Evolutionary conservation across 768 basidiomycete species (phyloP), one percentile per base, ranked within the genome.

Genomic region (Tricholoma terreum): DNA sequence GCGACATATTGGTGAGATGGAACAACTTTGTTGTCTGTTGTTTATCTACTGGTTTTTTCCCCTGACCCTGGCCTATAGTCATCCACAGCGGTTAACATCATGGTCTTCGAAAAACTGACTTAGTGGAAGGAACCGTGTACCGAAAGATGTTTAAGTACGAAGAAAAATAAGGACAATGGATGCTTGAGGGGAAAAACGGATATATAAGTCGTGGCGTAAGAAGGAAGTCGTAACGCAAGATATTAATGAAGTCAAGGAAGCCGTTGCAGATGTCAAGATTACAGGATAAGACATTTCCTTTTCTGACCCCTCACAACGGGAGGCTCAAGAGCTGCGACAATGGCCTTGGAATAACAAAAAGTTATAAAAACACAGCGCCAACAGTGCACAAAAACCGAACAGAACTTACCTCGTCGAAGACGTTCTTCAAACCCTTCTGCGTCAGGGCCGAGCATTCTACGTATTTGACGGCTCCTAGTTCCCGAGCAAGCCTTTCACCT

Each of bases 341-440:
- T 98, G 54, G 97, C 97, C 94, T 94, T 50, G 31, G 49, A 48
- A 30, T 34, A 17, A 38, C 49, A 49, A 52, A 50, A 55, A 60
- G 56, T 55, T 33, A 59, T 55, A 50, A 55, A 52, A 36, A 40
- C n/a, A n/a, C n/a, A n/a, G 30, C 45, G 38, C 50, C 58, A 58
- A 49, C 22, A 43, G 53, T 53, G 55, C 22, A 51, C 19, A 51
- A 57, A n/a, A 17, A 49, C 22, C 56, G 14, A 55, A 48, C 4
- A 45, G 31, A 24, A 79, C 89, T 70, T 72, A 92, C 94, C 89
- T 99, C 97, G 72, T 99, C 97, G 71, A 99, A 99, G 60, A 99
- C 97, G 73, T 98, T 98, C 90, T 99, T 99, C 74, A 99, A 75
- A 27, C 97, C 97, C 82, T 94, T 94, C 83, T 99, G 97, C 64